Evolutionary conservation across 352 stramenopile species (phyloP).

Genomic region (Globisporangium heterothallicum): DNA sequence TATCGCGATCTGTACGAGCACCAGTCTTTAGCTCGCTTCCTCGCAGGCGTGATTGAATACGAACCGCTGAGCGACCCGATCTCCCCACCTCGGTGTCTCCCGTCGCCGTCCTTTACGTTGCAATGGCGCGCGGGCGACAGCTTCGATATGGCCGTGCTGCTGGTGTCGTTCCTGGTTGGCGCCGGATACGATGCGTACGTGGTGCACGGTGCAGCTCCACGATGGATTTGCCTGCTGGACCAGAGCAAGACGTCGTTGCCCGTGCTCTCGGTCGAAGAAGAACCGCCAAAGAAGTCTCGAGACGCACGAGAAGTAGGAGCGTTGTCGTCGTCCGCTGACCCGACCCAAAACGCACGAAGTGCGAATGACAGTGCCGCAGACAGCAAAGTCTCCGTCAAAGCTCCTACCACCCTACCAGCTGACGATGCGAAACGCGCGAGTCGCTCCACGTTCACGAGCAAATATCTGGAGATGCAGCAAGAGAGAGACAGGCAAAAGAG

Average conservation of each 20-base stretch:
- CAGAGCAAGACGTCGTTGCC: slow-evolving; percentile 78
- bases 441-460: slow-evolving; percentile 62
- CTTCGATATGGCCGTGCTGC: slow-evolving; percentile 89
- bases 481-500: slow-evolving; percentile 39
- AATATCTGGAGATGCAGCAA: slow-evolving; percentile 52
- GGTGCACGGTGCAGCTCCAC: slow-evolving; percentile 82
- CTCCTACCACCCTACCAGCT: not conserved
- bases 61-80: slow-evolving; percentile 88
- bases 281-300: slow-evolving; percentile 25
- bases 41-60: slow-evolving; percentile 91
- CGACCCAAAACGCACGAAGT: not conserved
- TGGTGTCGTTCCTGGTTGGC: slow-evolving; percentile 90
- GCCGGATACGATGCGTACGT: slow-evolving; percentile 94
- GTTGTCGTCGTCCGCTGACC: not conserved
- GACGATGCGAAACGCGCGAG: slow-evolving; percentile 36
- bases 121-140: slow-evolving; percentile 86
- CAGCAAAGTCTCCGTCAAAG: slow-evolving; percentile 13
- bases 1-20: slow-evolving; percentile 91
- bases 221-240: slow-evolving; percentile 90
- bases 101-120: slow-evolving; percentile 84
- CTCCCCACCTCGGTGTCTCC: slow-evolving; percentile 68
- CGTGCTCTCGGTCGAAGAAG: slow-evolving; percentile 45
- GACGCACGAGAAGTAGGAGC: not conserved
- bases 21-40: slow-evolving; percentile 75
- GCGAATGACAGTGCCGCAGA: slow-evolving; percentile 4